Base-by-base conservation (phyloP, 139 green algal genomes). In the Closterium sp. region DNA sequence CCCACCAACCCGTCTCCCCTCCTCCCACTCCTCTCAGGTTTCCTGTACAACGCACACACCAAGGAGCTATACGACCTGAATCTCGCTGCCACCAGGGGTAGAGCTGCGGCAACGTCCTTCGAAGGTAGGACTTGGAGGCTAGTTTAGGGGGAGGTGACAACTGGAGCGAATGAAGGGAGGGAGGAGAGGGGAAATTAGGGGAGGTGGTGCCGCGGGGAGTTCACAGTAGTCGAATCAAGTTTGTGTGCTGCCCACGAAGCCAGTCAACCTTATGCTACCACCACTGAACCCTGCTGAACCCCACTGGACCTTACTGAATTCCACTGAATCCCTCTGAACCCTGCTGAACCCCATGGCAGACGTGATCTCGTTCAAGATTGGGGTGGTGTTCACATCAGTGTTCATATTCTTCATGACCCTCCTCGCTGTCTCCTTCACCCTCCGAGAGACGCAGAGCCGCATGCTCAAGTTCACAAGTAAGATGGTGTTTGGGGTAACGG, bases 51-150 rank as follows among this genome's bases (percentile, higher is more conserved):
- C 62, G 62, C 94, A 10, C 42, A 94, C 27, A 94, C 93, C n/a
- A 94, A 94, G 22, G 93, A 94, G 27, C 11, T 94, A 22, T 95
- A 95, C 90, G 94, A 95, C 70, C 93, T 95, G n/a, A 95, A 95
- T n/a, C 85, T 92, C 29, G 84, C 38, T 27, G 62, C 62, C 62
- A 79, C 62, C 17, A 79, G 62, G 17, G 62, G 62, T 13, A 79
- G 62, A 79, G 62, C 62, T 27, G 62, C 62, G 24, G 62, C 62
- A 6, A 79, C 62, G 1, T 79, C 62, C 62, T 79, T 79, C 5
- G 62, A 79, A 79, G 62, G 62, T 70, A 70, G 45, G 45, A 4
- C 45, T 70, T 19, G 2, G 32, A 38, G 32, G 32, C 32, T 38
- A 38, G 32, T 38, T 38, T 38, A 38, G 32, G 32, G 32, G 2